Conservation (phyloP, 2,329 filamentous ascomycete species). For the Pezizomycotina sp. region DNA sequence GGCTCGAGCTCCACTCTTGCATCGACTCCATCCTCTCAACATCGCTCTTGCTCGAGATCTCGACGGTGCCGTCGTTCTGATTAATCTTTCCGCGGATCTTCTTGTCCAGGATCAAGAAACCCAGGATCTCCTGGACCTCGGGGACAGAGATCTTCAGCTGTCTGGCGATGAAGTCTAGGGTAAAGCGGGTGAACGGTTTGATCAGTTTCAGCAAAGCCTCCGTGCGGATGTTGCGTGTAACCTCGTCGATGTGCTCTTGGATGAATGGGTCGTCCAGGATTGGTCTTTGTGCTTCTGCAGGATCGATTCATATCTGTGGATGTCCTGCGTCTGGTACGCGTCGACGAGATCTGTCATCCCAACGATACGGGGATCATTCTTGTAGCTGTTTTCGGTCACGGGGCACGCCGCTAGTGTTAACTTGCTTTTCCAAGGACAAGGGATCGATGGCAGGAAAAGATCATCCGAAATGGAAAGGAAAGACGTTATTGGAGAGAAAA, state of each 20-base stretch:
- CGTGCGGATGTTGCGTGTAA: constrained; percentile 93
- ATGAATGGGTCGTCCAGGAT: constrained; percentile 88
- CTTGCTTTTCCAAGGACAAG: too few species aligned
- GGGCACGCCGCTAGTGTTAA: neutral
- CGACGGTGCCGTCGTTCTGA: constrained; percentile 67
- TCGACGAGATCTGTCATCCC: constrained; percentile 97
- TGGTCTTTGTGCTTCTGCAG: constrained; percentile 67
- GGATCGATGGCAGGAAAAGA: neutral
- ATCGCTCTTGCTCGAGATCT: constrained; percentile 60
- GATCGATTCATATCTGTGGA: constrained; percentile 77
- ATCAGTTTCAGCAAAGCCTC: constrained; percentile 89
- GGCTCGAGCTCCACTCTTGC: constrained; percentile 52
- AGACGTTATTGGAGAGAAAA: too few species aligned
- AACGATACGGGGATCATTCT: constrained; percentile 81
- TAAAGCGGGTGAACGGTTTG: constrained; percentile 86
- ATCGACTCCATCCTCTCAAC: constrained; percentile 58
- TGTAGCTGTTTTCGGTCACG: constrained; percentile 40
- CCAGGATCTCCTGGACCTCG: constrained; percentile 90
- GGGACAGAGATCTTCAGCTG: constrained; percentile 69
- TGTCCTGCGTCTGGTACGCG: constrained; percentile 88
- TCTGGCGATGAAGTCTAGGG: constrained; percentile 68
- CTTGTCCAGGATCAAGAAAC: constrained; percentile 80
- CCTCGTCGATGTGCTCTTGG: constrained; percentile 96
- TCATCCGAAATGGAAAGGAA: too few species aligned
- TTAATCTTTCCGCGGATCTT: constrained; percentile 79